Base-by-base conservation (phyloP, 1,284 basidiomycete genomes). In the Sutorius eximius region DNA sequence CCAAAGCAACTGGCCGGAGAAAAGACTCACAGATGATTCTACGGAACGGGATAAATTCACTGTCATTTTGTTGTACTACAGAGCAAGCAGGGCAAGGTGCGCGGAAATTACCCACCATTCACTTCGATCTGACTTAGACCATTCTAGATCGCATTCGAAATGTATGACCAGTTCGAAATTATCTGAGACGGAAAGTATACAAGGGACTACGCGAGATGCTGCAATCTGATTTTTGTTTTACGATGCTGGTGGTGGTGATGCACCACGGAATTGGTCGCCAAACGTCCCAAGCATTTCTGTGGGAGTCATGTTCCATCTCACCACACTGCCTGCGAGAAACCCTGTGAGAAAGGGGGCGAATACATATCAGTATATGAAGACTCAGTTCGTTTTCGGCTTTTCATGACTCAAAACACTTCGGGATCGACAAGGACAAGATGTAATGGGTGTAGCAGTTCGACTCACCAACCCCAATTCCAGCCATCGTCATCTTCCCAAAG, bases 401-500 rank as follows among this genome's bases (percentile, higher is more conserved):
- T 47, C 15, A 3, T 29, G 10, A 41, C 7, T 29, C 18, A 20
- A 46, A 27, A 41, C 11, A 22, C 37, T 9, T 37, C 5, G 33
- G 34, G 11, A 13, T 41, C 15, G 20, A 32, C 46, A 52, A 16
- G 29, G 34, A 40, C 12, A 12, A 30, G 43, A 43, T 29, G 16
- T n/a, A 32, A 24, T 12, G n/a, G 16, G 43, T 7, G 3, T 44
- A 8, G 6, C 6, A 20, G 30, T 22, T 29, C 2, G 22, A 64
- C 76, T 61, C 59, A 82, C 82, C 80, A 53, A 82, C 53, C 27
- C 82, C 82, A 22, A 82, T 53, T 9, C 77, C 78, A 37, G 71
- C 76, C 52, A 82, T 71, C 52, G 78, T 66, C 43, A 71, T 65
- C 60, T 80, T 82, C 53, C 80, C 80, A 32, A 70, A 62, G 11